Conservation (phyloP, 306 rosid genomes). For the Sindora glabra region DNA sequence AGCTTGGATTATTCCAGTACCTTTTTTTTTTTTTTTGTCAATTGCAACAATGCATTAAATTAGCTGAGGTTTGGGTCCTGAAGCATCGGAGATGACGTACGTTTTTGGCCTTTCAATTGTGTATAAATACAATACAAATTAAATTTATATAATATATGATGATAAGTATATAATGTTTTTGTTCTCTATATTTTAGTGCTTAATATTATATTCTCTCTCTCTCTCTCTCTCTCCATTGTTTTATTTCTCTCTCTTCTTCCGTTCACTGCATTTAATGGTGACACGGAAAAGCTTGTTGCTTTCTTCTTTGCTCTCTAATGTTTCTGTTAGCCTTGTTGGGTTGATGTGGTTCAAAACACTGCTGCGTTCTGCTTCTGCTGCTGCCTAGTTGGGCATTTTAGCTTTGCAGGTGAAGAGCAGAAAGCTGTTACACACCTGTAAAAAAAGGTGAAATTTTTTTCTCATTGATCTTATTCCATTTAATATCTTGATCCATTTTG, state of each 20-base stretch:
- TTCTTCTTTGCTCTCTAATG: conserved; percentile 25
- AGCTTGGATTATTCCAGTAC: conserved; percentile 15
- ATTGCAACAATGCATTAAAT: conserved; percentile 19
- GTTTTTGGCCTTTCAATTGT: conserved; percentile 30
- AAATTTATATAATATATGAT: too few relatives aligned
- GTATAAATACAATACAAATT: conserved; percentile 37
- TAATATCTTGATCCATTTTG: background rate
- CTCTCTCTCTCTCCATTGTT: background rate
- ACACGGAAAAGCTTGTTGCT: conserved; percentile 33
- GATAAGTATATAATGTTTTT: conserved; percentile 1
- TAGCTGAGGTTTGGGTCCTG: conserved; percentile 25
- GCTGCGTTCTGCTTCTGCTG: conserved; percentile 33
- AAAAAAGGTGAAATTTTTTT: too few relatives aligned
- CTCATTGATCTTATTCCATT: too few relatives aligned
- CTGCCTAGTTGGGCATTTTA: conserved; percentile 51
- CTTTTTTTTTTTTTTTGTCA: too few relatives aligned
- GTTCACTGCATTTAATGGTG: conserved; percentile 31
- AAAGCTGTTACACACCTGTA: conserved; percentile 41
- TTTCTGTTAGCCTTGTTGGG: conserved; percentile 40
- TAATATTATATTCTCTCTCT: background rate
- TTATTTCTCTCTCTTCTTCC: conserved; percentile 23
- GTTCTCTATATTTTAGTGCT: conserved; percentile 7
- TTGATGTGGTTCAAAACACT: conserved; percentile 29
- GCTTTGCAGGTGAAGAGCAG: conserved; percentile 64
- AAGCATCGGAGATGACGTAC: conserved; percentile 2